Conservation (phyloP, 2,329 filamentous ascomycete species). For the Pleoardoris graminearum region DNA sequence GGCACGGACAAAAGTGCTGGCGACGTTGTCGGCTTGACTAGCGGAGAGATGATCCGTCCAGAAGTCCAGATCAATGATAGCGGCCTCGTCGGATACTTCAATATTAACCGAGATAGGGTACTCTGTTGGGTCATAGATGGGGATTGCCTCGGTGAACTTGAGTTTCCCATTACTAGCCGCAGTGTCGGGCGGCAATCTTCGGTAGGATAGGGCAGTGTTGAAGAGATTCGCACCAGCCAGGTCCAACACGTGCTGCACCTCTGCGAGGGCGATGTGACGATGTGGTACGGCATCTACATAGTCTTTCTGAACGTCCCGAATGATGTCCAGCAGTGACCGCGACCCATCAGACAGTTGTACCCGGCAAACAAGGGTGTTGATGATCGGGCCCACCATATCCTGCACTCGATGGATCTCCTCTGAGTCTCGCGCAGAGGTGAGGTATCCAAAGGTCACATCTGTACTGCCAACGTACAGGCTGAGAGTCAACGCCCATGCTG, state of each 20-base stretch:
- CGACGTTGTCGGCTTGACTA: conserved; percentile 38
- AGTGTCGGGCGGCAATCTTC: conserved; percentile 44
- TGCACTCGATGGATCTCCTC: conserved; percentile 45
- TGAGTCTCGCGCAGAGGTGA: conserved; percentile 47
- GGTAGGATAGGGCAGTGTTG: conserved; percentile 55
- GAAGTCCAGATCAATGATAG: conserved; percentile 35
- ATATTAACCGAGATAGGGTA: conserved; percentile 55
- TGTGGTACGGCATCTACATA: conserved; percentile 52
- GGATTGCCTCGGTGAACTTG: conserved; percentile 42
- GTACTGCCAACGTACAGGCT: conserved; percentile 43
- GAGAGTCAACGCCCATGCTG: conserved; percentile 47
- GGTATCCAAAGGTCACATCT: conserved; percentile 52
- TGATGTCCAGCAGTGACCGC: conserved; percentile 41
- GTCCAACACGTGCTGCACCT: conserved; percentile 51
- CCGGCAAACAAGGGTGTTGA: conserved; percentile 52
- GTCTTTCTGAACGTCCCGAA: conserved; percentile 51
- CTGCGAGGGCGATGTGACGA: conserved; percentile 49
- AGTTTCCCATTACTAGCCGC: conserved; percentile 32
- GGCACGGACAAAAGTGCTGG: conserved; percentile 34
- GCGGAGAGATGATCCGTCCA: conserved; percentile 40
- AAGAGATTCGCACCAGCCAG: conserved; percentile 45
- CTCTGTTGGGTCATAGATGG: conserved; percentile 53
- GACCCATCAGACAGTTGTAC: conserved; percentile 43
- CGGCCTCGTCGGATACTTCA: conserved; percentile 48
- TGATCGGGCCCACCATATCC: conserved; percentile 52